Conservation (phyloP, 2,329 filamentous ascomycete species). For the Whalleya microplaca region DNA sequence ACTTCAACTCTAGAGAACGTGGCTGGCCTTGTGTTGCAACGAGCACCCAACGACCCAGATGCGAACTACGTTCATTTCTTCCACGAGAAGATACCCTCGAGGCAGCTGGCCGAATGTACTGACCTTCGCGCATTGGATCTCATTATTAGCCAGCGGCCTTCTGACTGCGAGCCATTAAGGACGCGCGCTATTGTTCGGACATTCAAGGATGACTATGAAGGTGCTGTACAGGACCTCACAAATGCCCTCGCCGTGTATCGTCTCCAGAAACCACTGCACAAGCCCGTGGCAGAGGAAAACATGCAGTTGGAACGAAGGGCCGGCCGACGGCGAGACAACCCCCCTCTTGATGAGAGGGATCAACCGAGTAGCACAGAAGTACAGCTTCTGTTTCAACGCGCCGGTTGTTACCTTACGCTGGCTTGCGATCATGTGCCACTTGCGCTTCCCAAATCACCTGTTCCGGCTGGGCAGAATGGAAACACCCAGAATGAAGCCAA, state of each 20-base stretch:
- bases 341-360: constrained; percentile 43
- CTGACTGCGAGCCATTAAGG: constrained; percentile 68
- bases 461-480: constrained; percentile 25
- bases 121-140: constrained; percentile 68
- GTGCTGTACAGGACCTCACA: constrained; percentile 72
- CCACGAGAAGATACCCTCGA: constrained; percentile 83
- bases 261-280: constrained; percentile 57
- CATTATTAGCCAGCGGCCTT: constrained; percentile 66
- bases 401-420: constrained; percentile 70
- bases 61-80: constrained; percentile 92
- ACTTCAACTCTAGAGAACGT: constrained; percentile 78
- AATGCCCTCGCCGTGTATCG: constrained; percentile 62
- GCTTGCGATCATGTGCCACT: constrained; percentile 67
- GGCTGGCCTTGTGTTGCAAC: constrained; percentile 71
- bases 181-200: constrained; percentile 75
- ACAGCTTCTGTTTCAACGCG: constrained; percentile 78
- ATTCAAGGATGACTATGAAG: constrained; percentile 75
- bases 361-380: constrained; percentile 76
- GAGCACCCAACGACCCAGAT: constrained; percentile 69
- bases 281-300: constrained; percentile 49
- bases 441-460: constrained; percentile 47
- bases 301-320: constrained; percentile 52
- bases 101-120: constrained; percentile 73
- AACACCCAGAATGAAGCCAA: constrained; percentile 16
- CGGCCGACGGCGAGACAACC: constrained; percentile 36